Conservation (phyloP, 805 yeast species). For the Nakazawaea molendinolei region DNA sequence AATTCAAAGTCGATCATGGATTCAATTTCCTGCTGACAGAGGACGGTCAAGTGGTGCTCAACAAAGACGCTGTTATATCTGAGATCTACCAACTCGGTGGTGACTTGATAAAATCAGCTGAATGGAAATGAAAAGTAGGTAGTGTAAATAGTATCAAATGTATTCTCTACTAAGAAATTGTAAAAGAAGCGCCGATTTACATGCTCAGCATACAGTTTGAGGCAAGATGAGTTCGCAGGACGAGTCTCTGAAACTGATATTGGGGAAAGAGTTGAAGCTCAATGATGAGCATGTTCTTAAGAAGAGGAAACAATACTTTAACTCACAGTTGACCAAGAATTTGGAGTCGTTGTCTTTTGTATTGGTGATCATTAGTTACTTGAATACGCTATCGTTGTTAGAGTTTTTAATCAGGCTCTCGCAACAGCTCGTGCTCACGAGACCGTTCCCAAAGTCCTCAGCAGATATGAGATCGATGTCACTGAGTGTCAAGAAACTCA, state of each 20-base stretch:
- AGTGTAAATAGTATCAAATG: background rate
- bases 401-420: slow-evolving; percentile 25
- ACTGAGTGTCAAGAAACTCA: slow-evolving; percentile 16
- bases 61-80: slow-evolving; percentile 63
- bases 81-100: slow-evolving; percentile 70
- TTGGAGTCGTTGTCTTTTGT: slow-evolving; percentile 30
- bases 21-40: slow-evolving; percentile 61
- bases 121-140: slow-evolving; percentile 15
- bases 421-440: slow-evolving; percentile 30
- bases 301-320: slow-evolving; percentile 34
- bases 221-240: no score
- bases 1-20: slow-evolving; percentile 76
- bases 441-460: slow-evolving; percentile 34
- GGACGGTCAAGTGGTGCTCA: slow-evolving; percentile 39
- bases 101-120: slow-evolving; percentile 39
- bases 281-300: slow-evolving; percentile 36
- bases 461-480: slow-evolving; percentile 18
- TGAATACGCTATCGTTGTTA: slow-evolving; percentile 34
- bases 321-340: slow-evolving; percentile 27
- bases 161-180: background rate
- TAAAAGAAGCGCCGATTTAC: no score
- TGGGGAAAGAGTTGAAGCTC: slow-evolving; percentile 27
- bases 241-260: no score
- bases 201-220: no score
- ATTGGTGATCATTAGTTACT: slow-evolving; percentile 30